Base-by-base conservation (phyloP, 768 basidiomycete species). In the Macrolepiota fuliginosa region DNA sequence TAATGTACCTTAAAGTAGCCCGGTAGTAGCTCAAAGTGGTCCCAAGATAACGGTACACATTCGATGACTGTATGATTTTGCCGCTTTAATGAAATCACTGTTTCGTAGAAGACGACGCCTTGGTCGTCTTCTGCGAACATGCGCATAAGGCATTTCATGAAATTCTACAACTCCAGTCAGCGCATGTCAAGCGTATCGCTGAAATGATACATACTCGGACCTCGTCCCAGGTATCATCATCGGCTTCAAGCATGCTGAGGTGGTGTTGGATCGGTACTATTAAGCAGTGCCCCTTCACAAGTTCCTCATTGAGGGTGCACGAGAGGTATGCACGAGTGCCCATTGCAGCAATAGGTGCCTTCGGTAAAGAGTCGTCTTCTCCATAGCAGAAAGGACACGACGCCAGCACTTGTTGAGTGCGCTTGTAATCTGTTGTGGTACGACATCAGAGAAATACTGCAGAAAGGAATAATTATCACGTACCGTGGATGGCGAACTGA, bases 191-290 rank as follows among this genome's bases (percentile, higher is more conserved):
- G 29, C 12, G 36, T 12, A 25, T 35, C 53, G 52, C 19, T 12
- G 35, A 22, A 40, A 19, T 62, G n/a, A 45, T n/a, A 73, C 89
- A 58, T 69, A 96, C 96, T 76, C 83, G 83, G 61, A 94, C 88
- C 83, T 98, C 96, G 64, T 98, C 96, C 96, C 96, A 99, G 24
- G 96, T 90, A 68, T 99, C 96, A 64, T 98, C 95, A 65, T 99
- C 96, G 29, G 87, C 91, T 73, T 98, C 96, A 2, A 99, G 79
- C 81, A 89, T 92, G 47, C 86, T 88, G 50, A 98, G 74, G 72
- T 95, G 89, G 71, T 99, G 97, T 65, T 98, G 93, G 13, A 97
- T 90, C 4, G 97, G 97, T 5, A 98, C 93, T 65, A 99, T 98
- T 27, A 95, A 78, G 69, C 94, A 96, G 70, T 99, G 97, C 0